A percentile compares a stretch with the other conserved stretches of the same genome.
Conservation (phyloP, 2,329 filamentous ascomycete genomes). For the Thyridium curvatum region DNA sequence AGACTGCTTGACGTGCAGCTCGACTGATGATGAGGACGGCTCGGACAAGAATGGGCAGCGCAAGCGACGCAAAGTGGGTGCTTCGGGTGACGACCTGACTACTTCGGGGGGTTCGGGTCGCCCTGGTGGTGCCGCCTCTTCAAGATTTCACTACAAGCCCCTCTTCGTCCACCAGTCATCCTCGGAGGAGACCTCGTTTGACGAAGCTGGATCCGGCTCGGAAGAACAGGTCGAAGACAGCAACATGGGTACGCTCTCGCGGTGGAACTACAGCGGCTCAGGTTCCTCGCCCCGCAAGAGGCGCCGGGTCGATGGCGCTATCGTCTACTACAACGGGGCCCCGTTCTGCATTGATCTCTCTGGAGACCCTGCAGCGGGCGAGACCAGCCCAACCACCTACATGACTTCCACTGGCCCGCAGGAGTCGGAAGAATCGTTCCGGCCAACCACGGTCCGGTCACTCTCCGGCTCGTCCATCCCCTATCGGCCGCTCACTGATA, state of each 20-base stretch:
- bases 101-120: no score
- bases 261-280: conserved; percentile 40
- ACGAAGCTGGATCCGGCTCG: conserved; percentile 35
- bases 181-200: conserved; percentile 38
- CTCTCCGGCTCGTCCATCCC: conserved; percentile 44
- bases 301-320: conserved; percentile 60
- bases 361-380: conserved; percentile 47
- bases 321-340: conserved; percentile 78
- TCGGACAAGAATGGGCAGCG: conserved; percentile 32
- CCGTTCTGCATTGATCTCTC: conserved; percentile 77
- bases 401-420: conserved; percentile 37
- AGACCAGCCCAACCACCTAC: conserved; percentile 39
- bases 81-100: conserved; percentile 23
- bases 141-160: conserved; percentile 58
- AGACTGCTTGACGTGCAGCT: conserved; percentile 38
- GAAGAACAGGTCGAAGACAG: conserved; percentile 35
- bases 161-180: conserved; percentile 49
- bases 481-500: conserved; percentile 43
- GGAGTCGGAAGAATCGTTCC: conserved; percentile 11
- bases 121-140: conserved; percentile 18
- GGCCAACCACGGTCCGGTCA: conserved; percentile 27
- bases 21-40: conserved; percentile 35
- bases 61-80: conserved; percentile 38
- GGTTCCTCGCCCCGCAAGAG: conserved; percentile 41
- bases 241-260: conserved; percentile 36